Conservation (phyloP, 1,284 basidiomycete species). For the Inonotus hispidus region DNA sequence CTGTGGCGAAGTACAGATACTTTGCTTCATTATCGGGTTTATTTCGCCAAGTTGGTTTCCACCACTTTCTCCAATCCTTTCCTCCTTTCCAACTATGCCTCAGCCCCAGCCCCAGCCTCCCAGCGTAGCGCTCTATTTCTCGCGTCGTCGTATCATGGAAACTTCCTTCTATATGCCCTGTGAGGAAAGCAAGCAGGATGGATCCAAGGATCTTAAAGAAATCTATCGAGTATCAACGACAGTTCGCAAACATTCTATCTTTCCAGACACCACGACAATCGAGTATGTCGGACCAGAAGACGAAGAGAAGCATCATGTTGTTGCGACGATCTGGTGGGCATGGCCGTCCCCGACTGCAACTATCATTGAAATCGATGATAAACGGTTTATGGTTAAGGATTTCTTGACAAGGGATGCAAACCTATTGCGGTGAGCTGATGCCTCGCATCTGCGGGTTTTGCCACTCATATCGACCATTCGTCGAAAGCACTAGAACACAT, state of each 20-base stretch:
- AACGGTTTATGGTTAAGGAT: neutral
- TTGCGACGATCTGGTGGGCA: constrained; percentile 3
- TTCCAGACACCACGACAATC: constrained; percentile 4
- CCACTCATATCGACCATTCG: neutral
- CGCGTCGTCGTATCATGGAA: constrained; percentile 6
- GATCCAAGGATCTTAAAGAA: neutral
- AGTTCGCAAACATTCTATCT: neutral
- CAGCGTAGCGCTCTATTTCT: constrained; percentile 7
- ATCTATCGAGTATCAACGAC: constrained; percentile 8
- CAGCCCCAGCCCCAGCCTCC: neutral
- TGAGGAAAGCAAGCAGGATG: neutral
- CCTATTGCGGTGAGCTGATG: neutral
- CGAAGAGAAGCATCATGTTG: neutral
- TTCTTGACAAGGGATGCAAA: constrained; percentile 7
- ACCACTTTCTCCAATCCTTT: neutral
- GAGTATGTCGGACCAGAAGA: constrained; percentile 4
- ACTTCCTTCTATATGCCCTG: constrained; percentile 1
- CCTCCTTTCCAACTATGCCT: neutral
- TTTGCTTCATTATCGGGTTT: neutral
- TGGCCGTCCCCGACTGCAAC: constrained; percentile 6
- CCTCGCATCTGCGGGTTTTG: neutral
- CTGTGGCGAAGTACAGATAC: neutral
- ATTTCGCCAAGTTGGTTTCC: neutral
- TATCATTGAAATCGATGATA: constrained; percentile 4
- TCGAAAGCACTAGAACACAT: constrained; percentile 1